A percentile compares a stretch with the other conserved stretches of the same genome.
These are phyloP conservation scores for Lathyrus tuberosus DNA, from an alignment of 306 rosid genomes.

Conservation along the genomic window DNA sequence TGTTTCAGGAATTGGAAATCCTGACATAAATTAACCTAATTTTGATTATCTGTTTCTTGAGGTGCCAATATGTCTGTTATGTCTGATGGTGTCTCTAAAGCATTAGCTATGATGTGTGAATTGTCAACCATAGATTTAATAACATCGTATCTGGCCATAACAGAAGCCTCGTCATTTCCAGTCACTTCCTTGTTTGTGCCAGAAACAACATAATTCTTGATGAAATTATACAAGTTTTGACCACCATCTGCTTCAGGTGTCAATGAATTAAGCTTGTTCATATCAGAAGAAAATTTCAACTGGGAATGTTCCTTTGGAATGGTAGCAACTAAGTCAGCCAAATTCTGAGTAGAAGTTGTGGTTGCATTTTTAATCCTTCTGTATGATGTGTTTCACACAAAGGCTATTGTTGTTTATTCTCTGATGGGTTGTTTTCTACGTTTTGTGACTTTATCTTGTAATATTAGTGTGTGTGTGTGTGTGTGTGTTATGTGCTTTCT, in stretches of 20 bases:
- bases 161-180: slow-evolving; percentile 50
- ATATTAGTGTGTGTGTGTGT: no score
- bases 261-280: slow-evolving; percentile 37
- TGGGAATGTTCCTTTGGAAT: no score
- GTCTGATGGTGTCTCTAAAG: slow-evolving; percentile 42
- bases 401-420: no score
- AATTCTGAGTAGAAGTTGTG: no score
- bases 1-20: slow-evolving; percentile 36
- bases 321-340: no score
- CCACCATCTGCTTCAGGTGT: slow-evolving; percentile 37
- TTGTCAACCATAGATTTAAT: slow-evolving; percentile 50
- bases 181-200: slow-evolving; percentile 17
- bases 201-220: slow-evolving; percentile 40
- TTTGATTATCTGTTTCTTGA: slow-evolving; percentile 33
- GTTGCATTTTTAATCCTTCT: no score
- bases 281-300: slow-evolving; percentile 43
- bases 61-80: slow-evolving; percentile 33
- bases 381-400: no score
- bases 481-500: no score
- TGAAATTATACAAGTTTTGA: slow-evolving; percentile 32
- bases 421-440: no score
- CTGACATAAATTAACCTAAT: slow-evolving; percentile 20
- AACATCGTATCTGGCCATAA: slow-evolving; percentile 55
- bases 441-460: no score
- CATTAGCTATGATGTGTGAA: not conserved